These are phyloP conservation scores for Suillus sp. DNA, from an alignment of 768 basidiomycete species.

Conservation along the genomic window DNA sequence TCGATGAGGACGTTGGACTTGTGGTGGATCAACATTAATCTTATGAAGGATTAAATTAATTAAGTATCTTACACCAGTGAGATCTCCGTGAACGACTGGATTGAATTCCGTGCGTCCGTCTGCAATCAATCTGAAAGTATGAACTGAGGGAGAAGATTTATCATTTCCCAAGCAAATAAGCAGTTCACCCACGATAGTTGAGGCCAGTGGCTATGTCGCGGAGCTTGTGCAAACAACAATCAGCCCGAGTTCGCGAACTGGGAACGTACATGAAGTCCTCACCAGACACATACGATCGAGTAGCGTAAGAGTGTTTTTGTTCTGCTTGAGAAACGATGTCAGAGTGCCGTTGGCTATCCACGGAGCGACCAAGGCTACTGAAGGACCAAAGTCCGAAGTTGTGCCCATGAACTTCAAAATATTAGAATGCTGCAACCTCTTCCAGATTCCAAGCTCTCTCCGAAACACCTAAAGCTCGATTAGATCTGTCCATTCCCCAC, in stretches of 20 bases:
- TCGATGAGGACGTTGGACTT: background rate
- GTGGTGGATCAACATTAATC: background rate
- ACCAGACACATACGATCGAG: slow-evolving; percentile 21
- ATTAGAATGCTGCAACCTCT: slow-evolving; percentile 20
- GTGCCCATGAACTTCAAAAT: slow-evolving; percentile 22
- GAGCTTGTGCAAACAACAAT: background rate
- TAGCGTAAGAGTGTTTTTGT: slow-evolving; percentile 8
- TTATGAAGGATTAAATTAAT: background rate
- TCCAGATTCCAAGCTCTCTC: slow-evolving; percentile 26
- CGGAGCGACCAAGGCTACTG: slow-evolving; percentile 24
- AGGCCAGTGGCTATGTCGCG: slow-evolving; percentile 5
- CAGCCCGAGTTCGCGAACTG: background rate
- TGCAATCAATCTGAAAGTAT: background rate
- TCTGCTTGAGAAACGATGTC: slow-evolving; percentile 13
- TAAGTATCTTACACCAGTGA: background rate
- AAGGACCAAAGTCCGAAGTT: slow-evolving; percentile 24
- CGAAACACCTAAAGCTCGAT: slow-evolving; percentile 15
- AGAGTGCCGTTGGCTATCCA: slow-evolving; percentile 21
- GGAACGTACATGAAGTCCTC: slow-evolving; percentile 6
- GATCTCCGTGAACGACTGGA: background rate
- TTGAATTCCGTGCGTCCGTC: background rate
- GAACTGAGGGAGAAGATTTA: background rate
- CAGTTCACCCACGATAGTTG: slow-evolving; percentile 3
- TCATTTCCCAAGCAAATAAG: background rate
- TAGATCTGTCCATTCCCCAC: background rate